These are phyloP conservation scores for Triadica sebifera DNA, from an alignment of 345 rosid genomes.

Conservation along the genomic window DNA sequence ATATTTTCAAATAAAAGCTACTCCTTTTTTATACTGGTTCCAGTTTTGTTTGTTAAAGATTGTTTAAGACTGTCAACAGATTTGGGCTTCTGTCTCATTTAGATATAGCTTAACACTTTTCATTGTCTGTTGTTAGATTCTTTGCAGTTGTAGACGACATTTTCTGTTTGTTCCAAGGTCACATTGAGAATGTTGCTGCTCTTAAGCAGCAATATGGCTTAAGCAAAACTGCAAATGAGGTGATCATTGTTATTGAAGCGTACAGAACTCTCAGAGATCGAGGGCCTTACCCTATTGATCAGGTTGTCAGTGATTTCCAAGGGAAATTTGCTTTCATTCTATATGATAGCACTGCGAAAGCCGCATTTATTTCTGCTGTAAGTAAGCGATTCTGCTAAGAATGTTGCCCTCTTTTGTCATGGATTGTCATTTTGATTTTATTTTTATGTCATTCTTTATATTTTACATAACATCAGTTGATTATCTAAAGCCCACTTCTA, in stretches of 20 bases:
- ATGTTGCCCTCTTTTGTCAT: neutral
- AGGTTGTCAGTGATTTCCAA: slow-evolving; percentile 77
- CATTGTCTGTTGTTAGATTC: slow-evolving; percentile 42
- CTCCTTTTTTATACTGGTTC: neutral
- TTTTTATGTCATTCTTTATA: neutral
- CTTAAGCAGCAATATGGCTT: slow-evolving; percentile 96
- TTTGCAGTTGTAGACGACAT: slow-evolving; percentile 91
- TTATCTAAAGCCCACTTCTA: neutral
- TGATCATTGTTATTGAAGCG: slow-evolving; percentile 80
- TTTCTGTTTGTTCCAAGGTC: slow-evolving; percentile 95
- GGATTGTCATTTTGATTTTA: neutral
- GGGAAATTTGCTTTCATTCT: slow-evolving; percentile 77
- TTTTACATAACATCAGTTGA: neutral
- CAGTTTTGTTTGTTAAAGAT: neutral
- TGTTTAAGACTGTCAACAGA: neutral
- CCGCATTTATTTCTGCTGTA: slow-evolving; percentile 69
- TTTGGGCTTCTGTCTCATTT: neutral
- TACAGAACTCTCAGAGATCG: slow-evolving; percentile 91
- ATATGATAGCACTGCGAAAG: slow-evolving; percentile 63
- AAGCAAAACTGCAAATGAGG: slow-evolving; percentile 84
- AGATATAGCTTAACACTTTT: neutral
- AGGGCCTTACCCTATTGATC: slow-evolving; percentile 93
- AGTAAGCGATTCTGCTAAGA: slow-evolving; percentile 28
- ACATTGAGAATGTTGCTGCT: slow-evolving; percentile 71
- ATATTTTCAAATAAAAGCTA: neutral